Base-by-base conservation (phyloP, 345 rosid genomes). In the Sisymbrium irio region DNA sequence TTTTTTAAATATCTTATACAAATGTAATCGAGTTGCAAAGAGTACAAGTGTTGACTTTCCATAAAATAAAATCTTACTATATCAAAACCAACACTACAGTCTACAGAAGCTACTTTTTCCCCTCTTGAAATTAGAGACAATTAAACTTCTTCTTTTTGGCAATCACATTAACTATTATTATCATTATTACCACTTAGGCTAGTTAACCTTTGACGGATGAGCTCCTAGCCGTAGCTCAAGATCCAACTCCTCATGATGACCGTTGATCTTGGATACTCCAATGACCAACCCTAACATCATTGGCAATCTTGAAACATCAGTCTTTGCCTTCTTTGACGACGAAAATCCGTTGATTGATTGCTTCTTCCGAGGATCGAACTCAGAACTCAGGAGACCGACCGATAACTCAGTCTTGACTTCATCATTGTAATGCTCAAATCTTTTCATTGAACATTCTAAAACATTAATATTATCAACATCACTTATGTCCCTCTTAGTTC, bases 191-290 rank as follows among this genome's bases (percentile, higher is more conserved):
- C 50, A 65, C 19, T 61, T 61, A 73, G 28, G 27, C 80, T 82
- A 85, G 73, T 83, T 86, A 76, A 85, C 79, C 32, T 82, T 72
- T 46, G 85, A 78, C n/a, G 86, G 78, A 67, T 82, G 65, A 75
- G 27, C 80, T 45, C 97, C 96, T 72, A 92, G 93, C 85, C 94
- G 82, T 68, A 92, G 92, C 85, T 92, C 97, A 79, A 92, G 97
- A 83, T 92, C 96, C 81, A 92, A 72, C 40, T 82, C 91, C 9
- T 87, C 88, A 25, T 77, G 72, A 39, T 58, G 68, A 50, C 72
- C 67, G 54, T 77, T 77, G 68, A 59, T 71, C 56, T 65, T 65
- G 32, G 76, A 65, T 15, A 80, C 62, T 61, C 81, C 84, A 71
- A 42, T 57, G 17, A 70, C 80, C 71, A 81, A 78, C 55, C 76